Evolutionary conservation across 1,139 yeast genomes (phyloP), one percentile per base, ranked within the genome.

Genomic region (Maudiozyma humilis): DNA sequence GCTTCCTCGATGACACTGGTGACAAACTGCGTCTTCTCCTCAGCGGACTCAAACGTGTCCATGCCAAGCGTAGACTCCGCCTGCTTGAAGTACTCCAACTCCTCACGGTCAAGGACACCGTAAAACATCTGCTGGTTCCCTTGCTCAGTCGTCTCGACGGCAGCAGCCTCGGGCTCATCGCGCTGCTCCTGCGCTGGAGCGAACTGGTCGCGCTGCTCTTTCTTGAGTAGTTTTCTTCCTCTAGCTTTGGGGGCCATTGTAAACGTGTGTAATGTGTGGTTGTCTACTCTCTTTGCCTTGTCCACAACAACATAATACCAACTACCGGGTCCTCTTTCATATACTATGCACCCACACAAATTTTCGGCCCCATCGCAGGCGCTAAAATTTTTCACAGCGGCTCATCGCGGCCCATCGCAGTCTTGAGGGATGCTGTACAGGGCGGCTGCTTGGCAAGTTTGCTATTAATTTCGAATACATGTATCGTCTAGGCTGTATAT

Each of bases 31-130:
- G 64, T 65, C 55, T 82, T 76, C 52, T 88, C 96, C 45, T 85
- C 95, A 1, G 75, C 70, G 15, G 73, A 69, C 32, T 78, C 87
- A 60, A 91, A 87, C 0, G 94, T 82, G 63, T 88, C 79, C 38
- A 87, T 75, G 42, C 88, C 80, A 42, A 91, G 69, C 0, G 94
- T 84, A 7, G 89, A 77, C 64, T 89, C 97, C 0, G 96, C 95
- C 59, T 82, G 88, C 57, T 86, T 86, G 69, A 89, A 91, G 63
- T 91, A 91, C 52, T 87, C 96, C 40, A 86, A 66, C 63, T 91
- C 96, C 39, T 77, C 75, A 8, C 88, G 67, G 61, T 87, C 95
- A 13, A 91, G 83, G 33, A 89, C 72, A 18, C 97, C 97, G 64
- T 81, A 89, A 60, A 89, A 91, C 34, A 81, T 70, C 34, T 73